Conservation (phyloP, 345 rosid genomes). For the Syzygium jambos region DNA sequence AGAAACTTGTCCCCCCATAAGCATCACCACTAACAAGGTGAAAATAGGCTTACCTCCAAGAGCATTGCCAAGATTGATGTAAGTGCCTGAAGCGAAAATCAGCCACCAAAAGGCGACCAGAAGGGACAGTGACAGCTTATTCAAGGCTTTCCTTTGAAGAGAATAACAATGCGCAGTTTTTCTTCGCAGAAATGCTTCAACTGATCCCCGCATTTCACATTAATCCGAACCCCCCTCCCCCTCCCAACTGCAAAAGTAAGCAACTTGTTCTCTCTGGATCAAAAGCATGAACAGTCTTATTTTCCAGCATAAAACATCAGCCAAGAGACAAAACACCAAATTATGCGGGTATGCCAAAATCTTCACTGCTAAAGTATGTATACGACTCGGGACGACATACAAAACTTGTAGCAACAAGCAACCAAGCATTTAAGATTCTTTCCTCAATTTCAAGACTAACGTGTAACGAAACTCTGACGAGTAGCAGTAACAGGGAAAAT, state of each 20-base stretch:
- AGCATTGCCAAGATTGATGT: not conserved
- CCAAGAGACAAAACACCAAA: not conserved
- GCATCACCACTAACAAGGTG: not conserved
- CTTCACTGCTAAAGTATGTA: not conserved
- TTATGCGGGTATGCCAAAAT: not conserved
- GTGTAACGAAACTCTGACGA: not conserved
- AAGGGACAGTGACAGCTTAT: not conserved
- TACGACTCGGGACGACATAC: not conserved
- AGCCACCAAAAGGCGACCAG: conserved; percentile 12
- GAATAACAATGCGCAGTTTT: conserved; percentile 18
- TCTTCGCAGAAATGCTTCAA: conserved; percentile 24
- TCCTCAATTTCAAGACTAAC: not conserved
- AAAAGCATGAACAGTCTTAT: not conserved
- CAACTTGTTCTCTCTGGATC: not conserved
- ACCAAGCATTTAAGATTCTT: not conserved
- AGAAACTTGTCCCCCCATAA: not conserved
- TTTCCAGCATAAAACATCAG: not conserved
- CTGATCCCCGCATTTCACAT: conserved; percentile 36
- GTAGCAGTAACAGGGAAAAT: not conserved
- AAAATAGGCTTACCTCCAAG: not conserved
- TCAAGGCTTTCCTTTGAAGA: not conserved
- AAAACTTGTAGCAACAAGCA: not conserved
- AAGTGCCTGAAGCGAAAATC: not conserved
- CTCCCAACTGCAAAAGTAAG: not conserved
- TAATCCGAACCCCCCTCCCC: not conserved